Percentiles rank a stretch among this genome's conserved stretches.
Evolutionary conservation across 441 rosid species (phyloP).

Genomic region (Rhodomyrtus psidioides): DNA sequence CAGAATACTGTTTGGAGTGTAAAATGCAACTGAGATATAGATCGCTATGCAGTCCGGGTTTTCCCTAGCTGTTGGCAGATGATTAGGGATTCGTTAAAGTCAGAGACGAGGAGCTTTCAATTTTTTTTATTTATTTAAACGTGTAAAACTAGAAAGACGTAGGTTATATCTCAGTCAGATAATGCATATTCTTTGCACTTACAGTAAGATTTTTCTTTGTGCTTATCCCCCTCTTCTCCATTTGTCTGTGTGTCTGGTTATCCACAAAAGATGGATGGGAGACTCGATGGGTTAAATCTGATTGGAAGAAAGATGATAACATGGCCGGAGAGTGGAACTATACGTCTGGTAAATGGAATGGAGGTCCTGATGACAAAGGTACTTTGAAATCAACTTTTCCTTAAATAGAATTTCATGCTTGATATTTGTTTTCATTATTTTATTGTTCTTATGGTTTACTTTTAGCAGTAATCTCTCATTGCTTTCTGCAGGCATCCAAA

Average conservation of each 20-base stretch:
- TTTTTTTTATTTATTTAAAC: not conserved
- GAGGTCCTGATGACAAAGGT: constrained; percentile 83
- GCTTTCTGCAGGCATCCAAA: constrained; percentile 63
- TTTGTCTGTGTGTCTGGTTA: not conserved
- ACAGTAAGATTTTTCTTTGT: not conserved
- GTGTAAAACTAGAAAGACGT: not conserved
- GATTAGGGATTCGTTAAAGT: not conserved
- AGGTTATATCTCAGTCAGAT: too few species aligned
- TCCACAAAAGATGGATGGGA: constrained; percentile 74
- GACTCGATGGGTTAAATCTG: constrained; percentile 78
- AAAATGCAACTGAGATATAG: not conserved
- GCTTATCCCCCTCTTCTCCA: not conserved
- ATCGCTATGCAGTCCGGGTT: not conserved
- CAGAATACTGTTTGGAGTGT: not conserved
- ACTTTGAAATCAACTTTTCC: not conserved
- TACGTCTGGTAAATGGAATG: constrained; percentile 89
- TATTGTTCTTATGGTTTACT: not conserved
- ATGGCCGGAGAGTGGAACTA: constrained; percentile 82
- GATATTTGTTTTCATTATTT: not conserved
- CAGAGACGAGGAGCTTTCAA: not conserved
- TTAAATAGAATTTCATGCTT: not conserved
- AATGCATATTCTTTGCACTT: not conserved
- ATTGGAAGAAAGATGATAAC: constrained; percentile 86
- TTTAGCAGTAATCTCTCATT: not conserved
- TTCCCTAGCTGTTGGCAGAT: not conserved